Evolutionary conservation across 2,329 filamentous ascomycete genomes (phyloP).

Genomic region (Chaetomiaceae sp.): DNA sequence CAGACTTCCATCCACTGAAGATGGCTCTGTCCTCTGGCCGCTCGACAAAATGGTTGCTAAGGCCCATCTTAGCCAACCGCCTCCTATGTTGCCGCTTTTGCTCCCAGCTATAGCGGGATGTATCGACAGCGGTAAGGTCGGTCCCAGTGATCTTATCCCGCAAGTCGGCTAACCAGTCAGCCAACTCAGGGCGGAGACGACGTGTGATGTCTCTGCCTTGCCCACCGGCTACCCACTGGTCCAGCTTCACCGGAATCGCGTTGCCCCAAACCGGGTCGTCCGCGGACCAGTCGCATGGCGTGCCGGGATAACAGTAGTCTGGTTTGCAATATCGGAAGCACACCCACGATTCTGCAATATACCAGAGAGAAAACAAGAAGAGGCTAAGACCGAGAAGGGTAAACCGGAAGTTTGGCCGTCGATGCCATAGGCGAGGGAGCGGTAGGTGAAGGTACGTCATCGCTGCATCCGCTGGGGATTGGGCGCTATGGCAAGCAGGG

Average conservation of each 20-base stretch:
- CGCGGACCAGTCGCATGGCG: conserved; percentile 51
- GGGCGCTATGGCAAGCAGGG: conserved; percentile 17
- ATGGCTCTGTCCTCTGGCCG: conserved; percentile 40
- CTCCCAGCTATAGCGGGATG: conserved; percentile 42
- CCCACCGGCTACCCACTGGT: conserved; percentile 56
- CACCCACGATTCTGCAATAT: conserved; percentile 48
- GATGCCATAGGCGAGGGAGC: conserved; percentile 45
- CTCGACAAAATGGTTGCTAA: conserved; percentile 35
- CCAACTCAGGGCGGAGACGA: conserved; percentile 40
- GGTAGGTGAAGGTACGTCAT: conserved; percentile 40
- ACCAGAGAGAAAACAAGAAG: conserved; percentile 49
- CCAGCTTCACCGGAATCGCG: conserved; percentile 57
- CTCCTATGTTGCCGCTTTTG: conserved; percentile 46
- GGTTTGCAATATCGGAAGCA: conserved; percentile 53
- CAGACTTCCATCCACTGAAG: conserved; percentile 43
- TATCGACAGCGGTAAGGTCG: conserved; percentile 43
- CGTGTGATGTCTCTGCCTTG: conserved; percentile 39
- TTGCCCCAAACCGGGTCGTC: conserved; percentile 58
- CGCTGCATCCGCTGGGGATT: conserved; percentile 6
- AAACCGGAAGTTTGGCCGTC: conserved; percentile 42
- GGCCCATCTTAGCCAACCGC: conserved; percentile 46
- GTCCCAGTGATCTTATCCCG: conserved; percentile 43
- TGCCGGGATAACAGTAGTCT: conserved; percentile 41
- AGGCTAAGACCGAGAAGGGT: conserved; percentile 46
- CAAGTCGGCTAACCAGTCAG: conserved; percentile 46